A percentile compares a stretch with the other conserved stretches of the same genome.
Conservation (phyloP, 352 stramenopile genomes). For the Phytophthora pluvialis region DNA sequence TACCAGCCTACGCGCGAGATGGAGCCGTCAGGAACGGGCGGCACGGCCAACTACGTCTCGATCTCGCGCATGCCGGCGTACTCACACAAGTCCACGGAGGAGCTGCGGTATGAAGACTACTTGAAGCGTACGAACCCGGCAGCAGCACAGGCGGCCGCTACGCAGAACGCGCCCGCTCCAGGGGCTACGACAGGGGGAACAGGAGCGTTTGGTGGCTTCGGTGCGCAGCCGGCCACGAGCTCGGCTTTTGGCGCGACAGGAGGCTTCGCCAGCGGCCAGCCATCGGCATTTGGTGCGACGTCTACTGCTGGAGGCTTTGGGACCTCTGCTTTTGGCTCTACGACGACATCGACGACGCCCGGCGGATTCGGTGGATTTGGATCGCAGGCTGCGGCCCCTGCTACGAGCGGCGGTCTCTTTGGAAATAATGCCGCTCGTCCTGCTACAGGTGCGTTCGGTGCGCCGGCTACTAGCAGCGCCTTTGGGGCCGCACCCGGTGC, state of each 20-base stretch:
- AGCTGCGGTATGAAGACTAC: conserved; percentile 83
- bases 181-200: conserved; percentile 40
- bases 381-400: conserved; percentile 39
- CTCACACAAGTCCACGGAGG: conserved; percentile 76
- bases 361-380: conserved; percentile 66
- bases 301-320: conserved; percentile 46
- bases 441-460: conserved; percentile 41
- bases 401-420: conserved; percentile 45
- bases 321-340: conserved; percentile 42
- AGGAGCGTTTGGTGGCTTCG: conserved; percentile 56
- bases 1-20: conserved; percentile 75
- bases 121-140: conserved; percentile 75
- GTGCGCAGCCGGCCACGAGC: conserved; percentile 31
- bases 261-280: conserved; percentile 39
- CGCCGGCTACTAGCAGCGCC: conserved; percentile 41
- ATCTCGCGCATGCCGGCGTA: conserved; percentile 79
- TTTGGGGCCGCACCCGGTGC: conserved; percentile 51
- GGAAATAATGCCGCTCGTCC: conserved; percentile 34
- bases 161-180: conserved; percentile 50
- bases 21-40: conserved; percentile 63
- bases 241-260: conserved; percentile 53
- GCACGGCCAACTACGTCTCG: conserved; percentile 65
- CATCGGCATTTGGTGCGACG: conserved; percentile 47
- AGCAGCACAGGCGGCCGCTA: conserved; percentile 47
- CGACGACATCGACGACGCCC: conserved; percentile 23